phyloP scores from a whole-genome alignment of 306 rosid species.

The Glycine tomentella region DNA sequence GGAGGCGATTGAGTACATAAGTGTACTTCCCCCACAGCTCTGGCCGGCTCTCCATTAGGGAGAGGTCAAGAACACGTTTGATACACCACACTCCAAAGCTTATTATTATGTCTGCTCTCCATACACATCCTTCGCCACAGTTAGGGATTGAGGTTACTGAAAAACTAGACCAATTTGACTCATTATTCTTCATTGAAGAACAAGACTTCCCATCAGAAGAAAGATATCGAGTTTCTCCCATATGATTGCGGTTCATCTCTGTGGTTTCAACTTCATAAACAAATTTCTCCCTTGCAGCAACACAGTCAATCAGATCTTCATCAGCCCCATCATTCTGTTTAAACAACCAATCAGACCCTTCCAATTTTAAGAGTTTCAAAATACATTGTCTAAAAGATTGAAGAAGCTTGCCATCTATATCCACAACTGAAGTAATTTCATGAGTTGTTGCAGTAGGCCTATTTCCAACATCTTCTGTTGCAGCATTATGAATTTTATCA shows the following conservation, averaged over 20 bases:
- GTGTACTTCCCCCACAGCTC: slow-evolving; percentile 99
- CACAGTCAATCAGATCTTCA: slow-evolving; percentile 88
- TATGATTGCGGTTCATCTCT: slow-evolving; percentile 58
- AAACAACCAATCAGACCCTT: slow-evolving; percentile 95
- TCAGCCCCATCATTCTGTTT: slow-evolving; percentile 88
- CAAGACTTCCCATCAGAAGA: slow-evolving; percentile 63
- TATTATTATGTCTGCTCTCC: slow-evolving; percentile 78
- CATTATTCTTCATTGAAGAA: slow-evolving; percentile 47
- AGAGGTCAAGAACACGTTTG: slow-evolving; percentile 89
- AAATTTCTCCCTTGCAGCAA: slow-evolving; percentile 90
- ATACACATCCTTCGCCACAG: slow-evolving; percentile 94
- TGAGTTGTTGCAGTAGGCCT: too few species aligned
- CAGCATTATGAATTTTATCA: slow-evolving; percentile 52
- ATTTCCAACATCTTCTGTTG: slow-evolving; percentile 26
- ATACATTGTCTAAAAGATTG: slow-evolving; percentile 84
- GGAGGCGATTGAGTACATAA: slow-evolving; percentile 91
- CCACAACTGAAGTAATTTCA: slow-evolving; percentile 63
- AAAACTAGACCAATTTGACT: slow-evolving; percentile 46
- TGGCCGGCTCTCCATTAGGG: slow-evolving; percentile 96
- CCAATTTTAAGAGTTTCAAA: slow-evolving; percentile 79
- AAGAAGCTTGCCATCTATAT: slow-evolving; percentile 77
- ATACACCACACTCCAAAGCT: slow-evolving; percentile 99
- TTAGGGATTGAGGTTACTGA: slow-evolving; percentile 70
- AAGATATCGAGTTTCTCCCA: slow-evolving; percentile 60
- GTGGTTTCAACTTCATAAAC: slow-evolving; percentile 78